Evolutionary conservation across 106 monocot species (phyloP).

Genomic region (Acanthochlamys bracteata): DNA sequence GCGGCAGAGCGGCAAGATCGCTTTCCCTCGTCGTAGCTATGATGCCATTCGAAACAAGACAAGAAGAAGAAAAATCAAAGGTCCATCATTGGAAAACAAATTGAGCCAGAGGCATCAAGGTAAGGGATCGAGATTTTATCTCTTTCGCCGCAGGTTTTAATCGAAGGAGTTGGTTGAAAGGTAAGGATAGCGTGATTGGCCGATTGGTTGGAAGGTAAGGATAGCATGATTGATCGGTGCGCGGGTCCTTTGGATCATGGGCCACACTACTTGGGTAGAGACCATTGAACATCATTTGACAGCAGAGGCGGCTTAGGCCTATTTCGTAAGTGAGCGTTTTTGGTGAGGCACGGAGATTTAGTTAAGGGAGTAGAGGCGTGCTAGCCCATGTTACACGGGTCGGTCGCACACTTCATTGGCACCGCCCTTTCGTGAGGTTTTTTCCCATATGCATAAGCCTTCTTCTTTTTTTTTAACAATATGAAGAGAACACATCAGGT

Average conservation of each 20-base stretch:
- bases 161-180: neutral
- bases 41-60: constrained; percentile 4
- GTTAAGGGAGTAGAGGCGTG: too few relatives aligned
- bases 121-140: neutral
- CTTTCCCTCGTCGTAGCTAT: neutral
- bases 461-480: too few relatives aligned
- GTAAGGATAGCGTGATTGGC: neutral
- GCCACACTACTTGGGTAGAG: neutral
- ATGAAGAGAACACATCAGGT: too few relatives aligned
- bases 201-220: neutral
- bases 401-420: too few relatives aligned
- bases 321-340: too few relatives aligned
- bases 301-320: neutral
- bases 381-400: too few relatives aligned
- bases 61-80: constrained; percentile 6
- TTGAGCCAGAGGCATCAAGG: neutral
- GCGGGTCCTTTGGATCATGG: constrained; percentile 1
- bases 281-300: neutral
- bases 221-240: neutral
- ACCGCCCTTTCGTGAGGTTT: too few relatives aligned
- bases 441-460: too few relatives aligned
- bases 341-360: too few relatives aligned
- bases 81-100: neutral
- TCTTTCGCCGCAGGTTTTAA: too few relatives aligned
- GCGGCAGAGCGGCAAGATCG: neutral